phyloP scores from a whole-genome alignment of 352 stramenopile genomes.

The Salisapilia sapeloensis region DNA sequence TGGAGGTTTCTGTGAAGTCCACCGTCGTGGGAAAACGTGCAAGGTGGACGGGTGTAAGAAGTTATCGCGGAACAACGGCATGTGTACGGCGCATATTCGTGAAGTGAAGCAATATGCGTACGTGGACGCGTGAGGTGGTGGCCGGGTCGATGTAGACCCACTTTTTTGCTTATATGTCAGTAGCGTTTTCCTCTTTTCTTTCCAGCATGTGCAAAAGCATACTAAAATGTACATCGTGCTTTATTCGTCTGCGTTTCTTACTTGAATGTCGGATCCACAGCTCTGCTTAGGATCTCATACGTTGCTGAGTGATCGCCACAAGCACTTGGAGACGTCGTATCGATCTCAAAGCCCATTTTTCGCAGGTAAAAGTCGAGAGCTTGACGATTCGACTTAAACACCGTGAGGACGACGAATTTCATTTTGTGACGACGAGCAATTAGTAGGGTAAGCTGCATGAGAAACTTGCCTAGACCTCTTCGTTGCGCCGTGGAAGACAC shows the following conservation, averaged over 20 bases:
- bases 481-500: conserved; percentile 37
- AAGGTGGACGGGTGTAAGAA: conserved; percentile 81
- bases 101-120: conserved; percentile 67
- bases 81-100: conserved; percentile 83
- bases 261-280: conserved; percentile 10
- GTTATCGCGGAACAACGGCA: conserved; percentile 71
- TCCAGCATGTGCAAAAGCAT: no score
- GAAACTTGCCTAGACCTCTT: conserved; percentile 72
- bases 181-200: no score
- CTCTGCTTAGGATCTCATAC: conserved; percentile 78
- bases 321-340: conserved; percentile 80
- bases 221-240: no score
- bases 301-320: conserved; percentile 50
- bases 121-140: no score
- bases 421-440: conserved; percentile 65
- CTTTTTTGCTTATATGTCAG: no score
- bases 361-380: conserved; percentile 85
- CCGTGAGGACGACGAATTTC: conserved; percentile 86
- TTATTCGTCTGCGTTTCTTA: no score
- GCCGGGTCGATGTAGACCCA: no score
- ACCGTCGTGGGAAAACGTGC: conserved; percentile 60
- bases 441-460: conserved; percentile 84
- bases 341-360: conserved; percentile 75
- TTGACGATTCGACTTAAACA: conserved; percentile 81
- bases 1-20: conserved; percentile 72